A percentile compares a stretch with the other conserved stretches of the same genome.
phyloP scores from a whole-genome alignment of 306 rosid species.

The Vigna angularis region DNA sequence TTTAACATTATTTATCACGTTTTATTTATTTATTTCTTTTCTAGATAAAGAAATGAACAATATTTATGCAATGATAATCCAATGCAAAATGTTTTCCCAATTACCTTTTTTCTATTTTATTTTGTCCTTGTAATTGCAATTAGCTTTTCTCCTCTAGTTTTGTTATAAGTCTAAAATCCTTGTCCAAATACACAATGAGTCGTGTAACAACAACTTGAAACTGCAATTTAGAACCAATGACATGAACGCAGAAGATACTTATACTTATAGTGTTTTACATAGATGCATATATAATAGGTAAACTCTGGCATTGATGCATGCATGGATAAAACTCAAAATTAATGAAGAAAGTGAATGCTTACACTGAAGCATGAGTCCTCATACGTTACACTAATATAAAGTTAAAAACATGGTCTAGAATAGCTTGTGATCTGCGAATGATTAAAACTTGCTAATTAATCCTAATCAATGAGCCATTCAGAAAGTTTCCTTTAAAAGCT shows the following conservation, averaged over 20 bases:
- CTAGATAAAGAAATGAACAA: no score
- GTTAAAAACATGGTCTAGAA: conserved; percentile 20
- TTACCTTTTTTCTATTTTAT: no score
- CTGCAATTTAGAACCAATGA: background rate
- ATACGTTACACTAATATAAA: background rate
- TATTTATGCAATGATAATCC: no score
- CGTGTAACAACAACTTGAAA: background rate
- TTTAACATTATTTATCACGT: no score
- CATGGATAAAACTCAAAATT: conserved; percentile 24
- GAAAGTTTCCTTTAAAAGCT: conserved; percentile 44
- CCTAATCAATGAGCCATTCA: background rate
- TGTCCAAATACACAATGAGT: no score
- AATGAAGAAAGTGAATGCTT: conserved; percentile 35
- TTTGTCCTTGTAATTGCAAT: no score
- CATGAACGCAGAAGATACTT: background rate
- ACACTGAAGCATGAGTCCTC: conserved; percentile 24
- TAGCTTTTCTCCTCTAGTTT: no score
- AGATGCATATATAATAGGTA: background rate
- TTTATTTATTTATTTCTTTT: no score
- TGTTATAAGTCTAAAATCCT: no score
- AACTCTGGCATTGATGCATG: conserved; percentile 42
- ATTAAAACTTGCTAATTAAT: conserved; percentile 31
- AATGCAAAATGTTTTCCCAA: no score
- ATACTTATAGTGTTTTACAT: background rate
- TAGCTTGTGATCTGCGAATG: conserved; percentile 27